A percentile compares a stretch with the other conserved stretches of the same genome.
phyloP scores from a whole-genome alignment of 768 basidiomycete genomes.

The Hysterangium stoloniferum region DNA sequence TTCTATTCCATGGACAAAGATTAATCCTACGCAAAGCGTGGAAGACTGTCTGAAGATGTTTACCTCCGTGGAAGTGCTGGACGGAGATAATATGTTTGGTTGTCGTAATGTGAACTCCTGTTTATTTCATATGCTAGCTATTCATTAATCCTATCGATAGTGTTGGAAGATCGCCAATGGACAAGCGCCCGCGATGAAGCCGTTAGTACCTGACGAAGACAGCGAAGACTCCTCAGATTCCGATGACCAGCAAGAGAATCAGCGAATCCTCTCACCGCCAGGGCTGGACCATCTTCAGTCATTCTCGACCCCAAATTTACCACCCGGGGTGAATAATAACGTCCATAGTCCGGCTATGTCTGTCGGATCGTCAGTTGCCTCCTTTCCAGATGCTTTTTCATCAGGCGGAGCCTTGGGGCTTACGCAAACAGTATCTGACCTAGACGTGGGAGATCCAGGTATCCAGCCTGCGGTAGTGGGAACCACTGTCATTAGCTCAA shows the following conservation, averaged over 20 bases:
- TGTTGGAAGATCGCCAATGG: constrained; percentile 93
- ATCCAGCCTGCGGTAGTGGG: too few relatives aligned
- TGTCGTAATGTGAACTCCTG: constrained; percentile 41
- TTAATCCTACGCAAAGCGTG: constrained; percentile 38
- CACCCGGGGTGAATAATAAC: too few relatives aligned
- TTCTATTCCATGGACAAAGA: constrained; percentile 33
- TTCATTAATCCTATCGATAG: constrained; percentile 22
- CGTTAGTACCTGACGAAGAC: constrained; percentile 13
- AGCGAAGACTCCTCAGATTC: constrained; percentile 22
- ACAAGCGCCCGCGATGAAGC: constrained; percentile 4
- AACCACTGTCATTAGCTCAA: too few relatives aligned
- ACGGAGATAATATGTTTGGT: constrained; percentile 92
- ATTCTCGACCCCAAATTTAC: constrained; percentile 33
- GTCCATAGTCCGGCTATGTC: too few relatives aligned
- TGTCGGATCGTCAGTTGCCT: too few relatives aligned
- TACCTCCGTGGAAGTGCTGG: constrained; percentile 86
- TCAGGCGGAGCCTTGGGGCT: too few relatives aligned
- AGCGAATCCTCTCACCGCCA: constrained; percentile 25
- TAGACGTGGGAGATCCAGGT: too few relatives aligned
- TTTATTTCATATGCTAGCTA: background rate
- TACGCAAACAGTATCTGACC: too few relatives aligned
- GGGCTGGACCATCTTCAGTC: constrained; percentile 17
- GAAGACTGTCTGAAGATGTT: constrained; percentile 84
- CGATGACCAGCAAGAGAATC: constrained; percentile 19
- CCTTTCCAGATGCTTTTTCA: too few relatives aligned